A percentile compares a stretch with the other conserved stretches of the same genome.
Conservation (phyloP, 1,284 basidiomycete genomes). For the Ceratobasidium sp. region DNA sequence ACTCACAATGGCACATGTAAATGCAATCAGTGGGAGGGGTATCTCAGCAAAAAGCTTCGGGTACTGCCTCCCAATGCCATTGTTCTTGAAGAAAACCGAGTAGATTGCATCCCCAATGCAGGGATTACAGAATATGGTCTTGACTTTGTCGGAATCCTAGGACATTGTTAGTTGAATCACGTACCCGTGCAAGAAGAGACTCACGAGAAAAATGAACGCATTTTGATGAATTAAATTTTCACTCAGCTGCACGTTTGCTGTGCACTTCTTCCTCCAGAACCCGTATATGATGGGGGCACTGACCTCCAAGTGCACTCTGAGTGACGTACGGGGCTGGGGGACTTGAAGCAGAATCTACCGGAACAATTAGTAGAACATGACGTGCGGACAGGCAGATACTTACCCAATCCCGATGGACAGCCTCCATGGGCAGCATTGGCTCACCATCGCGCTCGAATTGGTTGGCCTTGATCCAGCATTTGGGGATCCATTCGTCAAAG, state of each 20-base stretch:
- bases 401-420: neutral
- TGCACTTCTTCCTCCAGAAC: neutral
- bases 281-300: neutral
- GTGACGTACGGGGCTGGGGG: neutral
- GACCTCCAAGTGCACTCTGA: neutral
- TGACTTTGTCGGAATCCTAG: neutral
- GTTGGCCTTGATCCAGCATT: neutral
- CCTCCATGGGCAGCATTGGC: neutral
- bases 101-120: neutral
- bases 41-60: neutral
- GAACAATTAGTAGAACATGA: neutral
- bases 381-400: neutral
- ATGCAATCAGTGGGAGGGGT: neutral
- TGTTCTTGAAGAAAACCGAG: neutral
- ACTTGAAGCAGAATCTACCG: neutral
- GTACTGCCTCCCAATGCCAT: neutral
- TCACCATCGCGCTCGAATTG: neutral
- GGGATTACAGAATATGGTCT: neutral
- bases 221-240: neutral
- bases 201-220: neutral
- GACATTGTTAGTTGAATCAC: neutral
- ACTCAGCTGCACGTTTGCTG: neutral
- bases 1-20: neutral
- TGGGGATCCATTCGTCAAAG: neutral
- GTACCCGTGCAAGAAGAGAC: neutral